A percentile compares a stretch with the other conserved stretches of the same genome.
These are phyloP conservation scores for Durotheca rogersii DNA, from an alignment of 495 filamentous ascomycete genomes.

Conservation along the genomic window DNA sequence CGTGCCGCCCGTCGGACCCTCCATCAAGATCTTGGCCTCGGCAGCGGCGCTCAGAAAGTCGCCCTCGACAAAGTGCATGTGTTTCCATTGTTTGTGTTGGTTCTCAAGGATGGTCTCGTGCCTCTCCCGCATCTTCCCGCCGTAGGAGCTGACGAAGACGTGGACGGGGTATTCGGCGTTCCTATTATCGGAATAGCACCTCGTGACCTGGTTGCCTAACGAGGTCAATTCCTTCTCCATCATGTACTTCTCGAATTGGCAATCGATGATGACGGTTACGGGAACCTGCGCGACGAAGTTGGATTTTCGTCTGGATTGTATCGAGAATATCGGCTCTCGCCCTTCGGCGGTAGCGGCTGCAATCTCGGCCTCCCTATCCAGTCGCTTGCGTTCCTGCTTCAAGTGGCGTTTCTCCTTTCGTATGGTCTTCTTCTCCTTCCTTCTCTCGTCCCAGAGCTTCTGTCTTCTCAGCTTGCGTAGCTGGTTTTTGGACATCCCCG, in stretches of 20 bases:
- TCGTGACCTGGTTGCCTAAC: conserved; percentile 75
- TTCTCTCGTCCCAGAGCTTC: conserved; percentile 66
- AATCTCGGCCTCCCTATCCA: conserved; percentile 41
- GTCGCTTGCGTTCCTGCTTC: conserved; percentile 59
- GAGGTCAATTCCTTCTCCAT: conserved; percentile 76
- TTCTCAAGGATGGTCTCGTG: conserved; percentile 72
- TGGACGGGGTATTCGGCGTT: conserved; percentile 63
- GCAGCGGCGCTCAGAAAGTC: conserved; percentile 68
- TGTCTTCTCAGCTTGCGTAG: conserved; percentile 68
- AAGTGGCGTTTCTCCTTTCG: conserved; percentile 70
- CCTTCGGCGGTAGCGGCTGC: conserved; percentile 46
- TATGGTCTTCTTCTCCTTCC: conserved; percentile 65
- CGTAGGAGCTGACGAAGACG: conserved; percentile 73
- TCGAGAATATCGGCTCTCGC: conserved; percentile 35
- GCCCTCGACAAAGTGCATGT: conserved; percentile 64
- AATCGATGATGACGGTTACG: conserved; percentile 81
- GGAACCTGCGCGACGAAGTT: conserved; percentile 58
- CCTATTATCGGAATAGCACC: conserved; percentile 85
- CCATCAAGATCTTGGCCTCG: conserved; percentile 62
- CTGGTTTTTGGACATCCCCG: conserved; percentile 73
- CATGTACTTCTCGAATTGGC: conserved; percentile 91
- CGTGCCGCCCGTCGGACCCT: conserved; percentile 48
- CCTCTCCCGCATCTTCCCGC: conserved; percentile 70
- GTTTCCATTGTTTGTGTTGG: conserved; percentile 75
- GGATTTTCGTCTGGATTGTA: conserved; percentile 28